Conservation (phyloP, 495 filamentous ascomycete genomes). For the Pyrenopolyporus hunteri region DNA sequence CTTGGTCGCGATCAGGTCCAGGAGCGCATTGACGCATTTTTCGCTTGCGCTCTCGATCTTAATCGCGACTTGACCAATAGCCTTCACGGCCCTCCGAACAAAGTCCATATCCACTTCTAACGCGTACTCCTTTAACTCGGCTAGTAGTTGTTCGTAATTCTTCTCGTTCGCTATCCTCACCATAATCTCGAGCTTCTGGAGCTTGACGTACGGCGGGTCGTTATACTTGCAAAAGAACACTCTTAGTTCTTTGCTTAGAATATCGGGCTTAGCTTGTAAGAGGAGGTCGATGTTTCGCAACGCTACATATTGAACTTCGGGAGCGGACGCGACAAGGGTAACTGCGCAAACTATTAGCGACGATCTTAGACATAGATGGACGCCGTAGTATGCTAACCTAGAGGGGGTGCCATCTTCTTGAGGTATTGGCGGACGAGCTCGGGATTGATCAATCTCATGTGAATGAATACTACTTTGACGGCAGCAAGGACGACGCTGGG, state of each 20-base stretch:
- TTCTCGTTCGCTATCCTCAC: slow-evolving; percentile 97
- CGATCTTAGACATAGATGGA: not conserved
- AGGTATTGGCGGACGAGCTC: slow-evolving; percentile 82
- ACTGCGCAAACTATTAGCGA: slow-evolving; percentile 60
- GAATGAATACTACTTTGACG: slow-evolving; percentile 96
- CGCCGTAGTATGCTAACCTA: slow-evolving; percentile 62
- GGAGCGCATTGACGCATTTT: slow-evolving; percentile 90
- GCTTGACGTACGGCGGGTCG: slow-evolving; percentile 95
- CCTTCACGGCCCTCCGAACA: slow-evolving; percentile 88
- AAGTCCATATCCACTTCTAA: slow-evolving; percentile 99
- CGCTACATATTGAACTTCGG: slow-evolving; percentile 98
- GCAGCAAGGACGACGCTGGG: slow-evolving; percentile 94
- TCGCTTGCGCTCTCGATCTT: slow-evolving; percentile 95
- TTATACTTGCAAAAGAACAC: slow-evolving; percentile 99
- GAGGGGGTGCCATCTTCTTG: slow-evolving; percentile 97
- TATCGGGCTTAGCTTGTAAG: slow-evolving; percentile 93
- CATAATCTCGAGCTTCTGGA: slow-evolving; percentile 99
- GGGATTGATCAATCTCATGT: slow-evolving; percentile 83
- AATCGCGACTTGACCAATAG: slow-evolving; percentile 96
- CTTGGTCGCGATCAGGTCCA: slow-evolving; percentile 94
- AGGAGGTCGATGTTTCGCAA: slow-evolving; percentile 94
- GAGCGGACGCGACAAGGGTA: slow-evolving; percentile 91
- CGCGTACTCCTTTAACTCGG: slow-evolving; percentile 95
- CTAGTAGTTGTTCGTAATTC: slow-evolving; percentile 92
- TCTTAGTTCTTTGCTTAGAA: slow-evolving; percentile 93